Evolutionary conservation across 176 grass and related monocot species (phyloP).

Genomic region (Olyra latifolia): DNA sequence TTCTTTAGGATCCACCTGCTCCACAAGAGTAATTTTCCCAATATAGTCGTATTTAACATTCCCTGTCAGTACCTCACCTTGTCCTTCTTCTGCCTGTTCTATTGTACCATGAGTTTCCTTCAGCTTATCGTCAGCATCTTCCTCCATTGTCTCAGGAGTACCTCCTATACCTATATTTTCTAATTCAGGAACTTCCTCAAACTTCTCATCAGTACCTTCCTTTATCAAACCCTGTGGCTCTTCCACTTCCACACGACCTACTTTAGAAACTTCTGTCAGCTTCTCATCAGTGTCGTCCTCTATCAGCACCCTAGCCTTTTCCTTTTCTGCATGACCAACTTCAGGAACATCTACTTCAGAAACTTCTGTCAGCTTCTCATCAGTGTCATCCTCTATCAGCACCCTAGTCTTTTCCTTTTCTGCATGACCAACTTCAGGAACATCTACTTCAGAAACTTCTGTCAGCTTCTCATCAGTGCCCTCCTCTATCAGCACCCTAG

Average conservation of each 20-base stretch:
- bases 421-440: too few relatives aligned
- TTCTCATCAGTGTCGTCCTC: too few relatives aligned
- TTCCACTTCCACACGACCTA: neutral
- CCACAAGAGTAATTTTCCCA: slow-evolving; percentile 23
- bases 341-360: too few relatives aligned
- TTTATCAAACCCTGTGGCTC: neutral
- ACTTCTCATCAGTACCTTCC: neutral
- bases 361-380: too few relatives aligned
- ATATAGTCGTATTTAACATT: neutral
- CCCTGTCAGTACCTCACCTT: neutral
- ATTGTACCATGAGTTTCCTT: slow-evolving; percentile 10
- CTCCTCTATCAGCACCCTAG: too few relatives aligned
- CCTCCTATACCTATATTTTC: slow-evolving; percentile 10
- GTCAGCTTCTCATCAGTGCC: too few relatives aligned
- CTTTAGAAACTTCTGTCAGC: too few relatives aligned
- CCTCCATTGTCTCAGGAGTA: slow-evolving; percentile 14
- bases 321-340: too few relatives aligned
- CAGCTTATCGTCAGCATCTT: slow-evolving; percentile 24
- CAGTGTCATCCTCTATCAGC: too few relatives aligned
- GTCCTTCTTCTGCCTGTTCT: slow-evolving; percentile 27
- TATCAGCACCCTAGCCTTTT: too few relatives aligned
- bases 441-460: too few relatives aligned
- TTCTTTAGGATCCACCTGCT: slow-evolving; percentile 11
- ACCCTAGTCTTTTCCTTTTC: too few relatives aligned
- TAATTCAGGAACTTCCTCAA: neutral